Base-by-base conservation (phyloP, 331 rosid genomes). In the Acacia pycnantha region DNA sequence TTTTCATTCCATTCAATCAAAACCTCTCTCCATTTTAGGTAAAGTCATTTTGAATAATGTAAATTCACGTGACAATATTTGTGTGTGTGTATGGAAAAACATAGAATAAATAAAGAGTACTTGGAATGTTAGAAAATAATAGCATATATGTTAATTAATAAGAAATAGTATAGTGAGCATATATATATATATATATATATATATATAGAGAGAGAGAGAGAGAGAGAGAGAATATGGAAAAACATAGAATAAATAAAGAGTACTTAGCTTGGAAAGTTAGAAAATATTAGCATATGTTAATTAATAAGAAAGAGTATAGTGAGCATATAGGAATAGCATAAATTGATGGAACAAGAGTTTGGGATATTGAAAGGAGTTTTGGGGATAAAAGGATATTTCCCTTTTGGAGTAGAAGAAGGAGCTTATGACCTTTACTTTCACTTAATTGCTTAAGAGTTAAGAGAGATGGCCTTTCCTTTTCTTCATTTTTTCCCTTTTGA, bases 371-470 rank as follows among this genome's bases (percentile, higher is more conserved):
- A 86, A 81, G 43, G 76, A 65, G 72, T 21, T 78, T 83, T 67
- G n/a, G 21, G 75, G 68, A 72, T 56, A 87, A 88, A 58, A 87
- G 82, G 80, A 76, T 18, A 53, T 76, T 82, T 75, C 84, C 82
- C 88, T 87, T 90, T 87, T 77, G 87, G 73, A 77, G 81, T 68
- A 15, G 77, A 77, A 27, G 37, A 14, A 27, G 43, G 82, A 83
- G 61, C 68, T 85, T 77, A 53, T 83, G 84, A 81, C 54, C 56
- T 44, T 70, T 12, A 78, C 80, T 86, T 85, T 84, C 85, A 87
- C 76, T 73, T 37, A 53, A 56, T 59, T 76, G 71, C 72, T 76
- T 84, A 37, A 67, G 48, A 40, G 86, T 65, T 81, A 74, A 66
- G 72, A 66, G 84, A 78, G 79, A 70, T 84, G 80, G 82, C 82